These are phyloP conservation scores for Tuber microsphaerosporum DNA, from an alignment of 495 filamentous ascomycete genomes.

Conservation along the genomic window DNA sequence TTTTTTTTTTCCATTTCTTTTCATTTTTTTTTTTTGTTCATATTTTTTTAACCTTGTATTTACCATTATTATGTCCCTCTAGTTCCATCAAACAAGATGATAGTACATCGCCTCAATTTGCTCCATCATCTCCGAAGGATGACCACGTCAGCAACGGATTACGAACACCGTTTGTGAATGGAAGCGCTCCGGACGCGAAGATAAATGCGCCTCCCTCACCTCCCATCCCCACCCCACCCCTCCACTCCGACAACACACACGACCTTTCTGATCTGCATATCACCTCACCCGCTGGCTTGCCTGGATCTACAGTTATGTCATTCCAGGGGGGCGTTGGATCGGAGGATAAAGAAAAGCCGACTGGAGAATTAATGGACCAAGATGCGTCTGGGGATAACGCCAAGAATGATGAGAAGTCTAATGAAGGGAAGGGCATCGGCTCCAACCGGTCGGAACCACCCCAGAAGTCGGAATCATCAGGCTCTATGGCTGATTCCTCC, in stretches of 20 bases:
- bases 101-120: conserved; percentile 39
- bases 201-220: conserved; percentile 41
- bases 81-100: conserved; percentile 43
- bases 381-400: conserved; percentile 3
- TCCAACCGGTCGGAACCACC: neutral
- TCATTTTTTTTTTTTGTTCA: conserved; percentile 15
- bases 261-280: conserved; percentile 42
- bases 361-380: conserved; percentile 3
- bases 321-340: conserved; percentile 21
- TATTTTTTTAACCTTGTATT: conserved; percentile 34
- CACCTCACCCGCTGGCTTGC: conserved; percentile 34
- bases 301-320: conserved; percentile 25
- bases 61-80: conserved; percentile 39
- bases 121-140: conserved; percentile 38
- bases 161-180: conserved; percentile 40
- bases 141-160: conserved; percentile 25
- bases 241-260: conserved; percentile 39
- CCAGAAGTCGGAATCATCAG: conserved; percentile 23
- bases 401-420: conserved; percentile 2
- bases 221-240: conserved; percentile 41
- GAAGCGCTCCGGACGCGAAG: conserved; percentile 33
- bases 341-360: conserved; percentile 3
- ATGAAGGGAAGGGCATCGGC: neutral
- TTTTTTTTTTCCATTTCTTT: conserved; percentile 22
- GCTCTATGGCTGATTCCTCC: conserved; percentile 12